phyloP scores from a whole-genome alignment of 1,139 yeast genomes.

The Suhomyces terraborum region DNA sequence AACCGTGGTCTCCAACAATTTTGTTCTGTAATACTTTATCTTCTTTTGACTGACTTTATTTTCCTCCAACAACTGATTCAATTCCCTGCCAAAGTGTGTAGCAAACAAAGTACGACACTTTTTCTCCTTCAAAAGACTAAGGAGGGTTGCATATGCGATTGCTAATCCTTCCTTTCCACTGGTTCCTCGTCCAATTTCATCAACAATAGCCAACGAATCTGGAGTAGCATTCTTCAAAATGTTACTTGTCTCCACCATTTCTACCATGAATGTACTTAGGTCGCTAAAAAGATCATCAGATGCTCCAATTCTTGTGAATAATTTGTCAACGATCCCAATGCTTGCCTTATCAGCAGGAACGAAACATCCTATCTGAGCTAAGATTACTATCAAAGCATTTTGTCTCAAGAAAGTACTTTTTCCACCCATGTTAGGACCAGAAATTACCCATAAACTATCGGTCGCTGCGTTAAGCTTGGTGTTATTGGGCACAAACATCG shows the following conservation, averaged over 20 bases:
- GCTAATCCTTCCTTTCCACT: constrained; percentile 88
- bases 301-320: constrained; percentile 88
- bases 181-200: constrained; percentile 97
- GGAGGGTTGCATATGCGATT: constrained; percentile 80
- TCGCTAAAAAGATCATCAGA: constrained; percentile 87
- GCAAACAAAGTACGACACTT: constrained; percentile 84
- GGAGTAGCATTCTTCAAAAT: constrained; percentile 77
- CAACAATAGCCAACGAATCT: constrained; percentile 80
- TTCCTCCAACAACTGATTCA: constrained; percentile 36
- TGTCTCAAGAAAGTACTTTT: constrained; percentile 89
- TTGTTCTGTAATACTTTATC: constrained; percentile 55
- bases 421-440: constrained; percentile 99
- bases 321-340: constrained; percentile 79
- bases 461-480: constrained; percentile 29
- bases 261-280: constrained; percentile 94
- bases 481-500: constrained; percentile 67
- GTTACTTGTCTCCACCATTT: constrained; percentile 91
- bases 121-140: constrained; percentile 56
- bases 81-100: constrained; percentile 84
- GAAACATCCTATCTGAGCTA: constrained; percentile 88
- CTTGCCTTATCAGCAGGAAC: constrained; percentile 79
- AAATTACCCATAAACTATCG: constrained; percentile 62
- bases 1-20: constrained; percentile 29
- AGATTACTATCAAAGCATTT: constrained; percentile 76
- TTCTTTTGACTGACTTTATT: constrained; percentile 31